A percentile compares a stretch with the other conserved stretches of the same genome.
These are phyloP conservation scores for Penicillium hesseltinei DNA, from an alignment of 2,329 filamentous ascomycete genomes.

Conservation along the genomic window DNA sequence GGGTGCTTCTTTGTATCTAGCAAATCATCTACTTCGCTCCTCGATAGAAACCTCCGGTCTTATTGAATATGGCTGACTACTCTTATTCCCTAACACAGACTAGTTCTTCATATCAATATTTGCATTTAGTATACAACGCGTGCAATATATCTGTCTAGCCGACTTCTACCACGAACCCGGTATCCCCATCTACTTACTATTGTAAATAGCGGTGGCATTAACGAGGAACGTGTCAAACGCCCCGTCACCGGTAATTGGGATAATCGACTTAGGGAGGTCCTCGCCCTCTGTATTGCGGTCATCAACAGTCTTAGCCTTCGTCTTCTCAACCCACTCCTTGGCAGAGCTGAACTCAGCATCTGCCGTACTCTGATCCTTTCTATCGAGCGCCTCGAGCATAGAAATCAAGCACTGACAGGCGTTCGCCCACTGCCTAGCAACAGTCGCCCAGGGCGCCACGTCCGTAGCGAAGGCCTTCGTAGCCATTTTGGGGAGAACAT, in stretches of 20 bases:
- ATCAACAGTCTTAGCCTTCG: constrained; percentile 19
- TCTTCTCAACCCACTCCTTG: constrained; percentile 18
- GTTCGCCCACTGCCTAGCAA: not conserved
- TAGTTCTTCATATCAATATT: too few relatives aligned
- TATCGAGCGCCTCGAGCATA: not conserved
- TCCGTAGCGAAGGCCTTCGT: not conserved
- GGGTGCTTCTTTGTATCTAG: not conserved
- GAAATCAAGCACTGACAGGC: not conserved
- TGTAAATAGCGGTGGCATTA: not conserved
- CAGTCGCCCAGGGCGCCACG: not conserved
- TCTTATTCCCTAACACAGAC: too few relatives aligned
- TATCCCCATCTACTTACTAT: not conserved
- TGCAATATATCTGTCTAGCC: not conserved
- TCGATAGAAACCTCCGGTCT: too few relatives aligned
- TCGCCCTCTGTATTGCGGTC: constrained; percentile 8
- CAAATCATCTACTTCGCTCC: too few relatives aligned
- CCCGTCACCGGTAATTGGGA: not conserved
- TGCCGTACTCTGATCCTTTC: constrained; percentile 1
- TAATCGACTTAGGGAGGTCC: not conserved
- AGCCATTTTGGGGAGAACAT: not conserved
- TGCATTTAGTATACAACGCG: not conserved
- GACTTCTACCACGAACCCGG: not conserved
- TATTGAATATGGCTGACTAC: too few relatives aligned
- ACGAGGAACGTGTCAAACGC: not conserved
- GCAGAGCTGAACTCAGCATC: constrained; percentile 18